Evolutionary conservation across 1,284 basidiomycete genomes (phyloP).

Genomic region (Tilletia caries): DNA sequence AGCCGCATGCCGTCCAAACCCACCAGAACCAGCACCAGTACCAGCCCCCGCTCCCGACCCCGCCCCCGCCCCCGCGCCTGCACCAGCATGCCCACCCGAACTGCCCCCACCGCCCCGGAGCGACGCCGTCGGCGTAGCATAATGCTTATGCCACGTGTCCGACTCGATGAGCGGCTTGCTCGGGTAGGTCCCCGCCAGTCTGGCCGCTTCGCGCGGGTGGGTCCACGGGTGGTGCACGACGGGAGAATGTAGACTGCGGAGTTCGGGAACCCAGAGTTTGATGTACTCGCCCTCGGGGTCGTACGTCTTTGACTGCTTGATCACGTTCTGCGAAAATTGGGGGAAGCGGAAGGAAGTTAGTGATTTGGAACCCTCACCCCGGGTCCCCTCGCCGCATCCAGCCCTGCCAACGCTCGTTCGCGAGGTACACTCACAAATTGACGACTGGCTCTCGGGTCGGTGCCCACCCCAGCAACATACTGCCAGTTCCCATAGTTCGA

Average conservation of each 20-base stretch:
- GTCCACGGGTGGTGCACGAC: conserved; percentile 50
- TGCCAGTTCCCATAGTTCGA: conserved; percentile 50
- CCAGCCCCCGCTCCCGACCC: background rate
- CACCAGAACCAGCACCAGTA: background rate
- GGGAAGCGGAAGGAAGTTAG: too few species aligned
- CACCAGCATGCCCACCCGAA: background rate
- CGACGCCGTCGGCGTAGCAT: background rate
- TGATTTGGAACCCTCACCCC: too few species aligned
- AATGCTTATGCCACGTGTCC: conserved; percentile 37
- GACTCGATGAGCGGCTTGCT: conserved; percentile 36
- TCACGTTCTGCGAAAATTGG: conserved; percentile 57
- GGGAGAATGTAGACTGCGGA: conserved; percentile 53
- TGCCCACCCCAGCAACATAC: conserved; percentile 60
- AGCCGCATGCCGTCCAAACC: too few species aligned
- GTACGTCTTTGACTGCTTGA: conserved; percentile 62
- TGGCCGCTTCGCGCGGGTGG: conserved; percentile 41
- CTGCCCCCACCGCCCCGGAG: background rate
- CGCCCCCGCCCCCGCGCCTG: background rate
- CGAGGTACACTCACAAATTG: conserved; percentile 56
- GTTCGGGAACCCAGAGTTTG: conserved; percentile 58
- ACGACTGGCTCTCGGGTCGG: conserved; percentile 60
- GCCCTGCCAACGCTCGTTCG: too few species aligned
- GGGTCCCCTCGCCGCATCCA: too few species aligned
- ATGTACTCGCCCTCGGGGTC: conserved; percentile 59
- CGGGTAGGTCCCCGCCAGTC: conserved; percentile 43